phyloP scores from a whole-genome alignment of 768 basidiomycete genomes.

The Russula dissimulans region DNA sequence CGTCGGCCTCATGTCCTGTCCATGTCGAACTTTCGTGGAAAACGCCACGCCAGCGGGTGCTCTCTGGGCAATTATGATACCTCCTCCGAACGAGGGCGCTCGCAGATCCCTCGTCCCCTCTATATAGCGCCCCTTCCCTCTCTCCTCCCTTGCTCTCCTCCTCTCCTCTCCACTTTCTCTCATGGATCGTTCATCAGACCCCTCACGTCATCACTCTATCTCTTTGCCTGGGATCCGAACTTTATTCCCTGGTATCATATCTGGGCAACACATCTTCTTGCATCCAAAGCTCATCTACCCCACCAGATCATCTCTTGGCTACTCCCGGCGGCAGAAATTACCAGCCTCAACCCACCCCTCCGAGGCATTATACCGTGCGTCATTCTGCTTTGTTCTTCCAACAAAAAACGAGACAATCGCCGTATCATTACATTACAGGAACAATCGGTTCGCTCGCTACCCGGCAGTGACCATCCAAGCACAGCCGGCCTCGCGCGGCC shows the following conservation, averaged over 20 bases:
- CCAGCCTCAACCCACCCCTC: background rate
- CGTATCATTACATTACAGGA: background rate
- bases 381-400: background rate
- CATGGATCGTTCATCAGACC: slow-evolving; percentile 14
- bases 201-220: slow-evolving; percentile 8
- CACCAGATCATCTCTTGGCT: slow-evolving; percentile 16
- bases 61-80: slow-evolving; percentile 14
- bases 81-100: slow-evolving; percentile 15
- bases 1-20: slow-evolving; percentile 17
- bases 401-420: background rate
- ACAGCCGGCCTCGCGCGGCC: background rate
- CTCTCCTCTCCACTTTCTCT: background rate
- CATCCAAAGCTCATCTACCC: slow-evolving; percentile 9
- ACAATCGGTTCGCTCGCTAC: slow-evolving; percentile 2
- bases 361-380: background rate
- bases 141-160: slow-evolving; percentile 2
- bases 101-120: slow-evolving; percentile 17
- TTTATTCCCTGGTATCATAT: slow-evolving; percentile 24
- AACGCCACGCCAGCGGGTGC: slow-evolving; percentile 19
- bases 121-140: slow-evolving; percentile 17
- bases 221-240: slow-evolving; percentile 26
- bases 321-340: slow-evolving; percentile 5
- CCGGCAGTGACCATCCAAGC: background rate
- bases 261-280: slow-evolving; percentile 6
- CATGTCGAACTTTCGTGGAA: slow-evolving; percentile 17